Base-by-base conservation (phyloP, 441 rosid genomes). In the Manihot esculenta region DNA sequence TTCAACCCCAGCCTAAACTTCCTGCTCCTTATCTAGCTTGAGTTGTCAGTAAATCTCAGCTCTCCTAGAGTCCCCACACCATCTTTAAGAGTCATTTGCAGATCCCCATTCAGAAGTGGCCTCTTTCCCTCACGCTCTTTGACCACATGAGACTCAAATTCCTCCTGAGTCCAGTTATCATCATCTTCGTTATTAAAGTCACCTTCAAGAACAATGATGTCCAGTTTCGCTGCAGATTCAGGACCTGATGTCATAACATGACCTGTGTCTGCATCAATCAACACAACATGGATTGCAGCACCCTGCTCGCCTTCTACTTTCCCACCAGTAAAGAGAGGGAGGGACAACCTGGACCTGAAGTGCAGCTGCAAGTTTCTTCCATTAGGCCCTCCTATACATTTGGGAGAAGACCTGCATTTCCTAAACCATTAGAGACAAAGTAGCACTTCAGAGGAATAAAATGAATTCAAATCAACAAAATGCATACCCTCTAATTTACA, bases 241-340 rank as follows among this genome's bases (percentile, higher is more conserved):
- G 90, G 89, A 73, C 98, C 96, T 15, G 76, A 54, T 11, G 93
- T 86, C 50, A 92, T 78, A 13, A 89, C 84, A 74, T 71, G 89
- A 64, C 87, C 93, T 20, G 86, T 79, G 72, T 74, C 78, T 64
- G 77, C 79, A 79, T 90, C 93, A 21, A 85, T 57, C 70, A 92
- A 58, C 33, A 92, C 93, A 44, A 84, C 77, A 78, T 87, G 98
- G 53, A 92, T 84, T 7, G 90, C 84, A 60, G 91, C 83, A 70
- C 96, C 93, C 68, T 87, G 98, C 76, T 92, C 98, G 13, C 96
- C 98, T 81, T 92, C 96, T 27, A 92, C 88, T 83, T 88, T 92
- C 45, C 94, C 96, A 69, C 96, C 98, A 0, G 98, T 92, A 74
- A 90, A 92, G 73, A 90, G 86, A 47, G 96, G 94, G 74, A 90